A percentile compares a stretch with the other conserved stretches of the same genome.
These are phyloP conservation scores for Clonostachys rhizophaga DNA, from an alignment of 2,329 filamentous ascomycete genomes.

Conservation along the genomic window DNA sequence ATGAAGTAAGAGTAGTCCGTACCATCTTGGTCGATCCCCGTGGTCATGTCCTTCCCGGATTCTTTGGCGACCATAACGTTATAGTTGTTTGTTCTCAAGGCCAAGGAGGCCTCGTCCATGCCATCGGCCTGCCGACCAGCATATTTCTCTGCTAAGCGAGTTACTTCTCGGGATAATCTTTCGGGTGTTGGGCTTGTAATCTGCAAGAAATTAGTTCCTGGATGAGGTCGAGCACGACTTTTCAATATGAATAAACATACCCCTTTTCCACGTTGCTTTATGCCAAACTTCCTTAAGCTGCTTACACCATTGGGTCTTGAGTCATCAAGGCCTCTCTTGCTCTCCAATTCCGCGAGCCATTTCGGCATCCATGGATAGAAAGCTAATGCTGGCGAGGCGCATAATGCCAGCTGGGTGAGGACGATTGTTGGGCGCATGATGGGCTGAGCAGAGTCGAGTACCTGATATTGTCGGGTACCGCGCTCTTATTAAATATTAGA, in stretches of 20 bases:
- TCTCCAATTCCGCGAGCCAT: conserved; percentile 23
- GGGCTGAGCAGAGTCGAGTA: conserved; percentile 2
- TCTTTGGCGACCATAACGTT: conserved; percentile 37
- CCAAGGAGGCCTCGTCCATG: conserved; percentile 8
- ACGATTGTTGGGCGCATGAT: conserved; percentile 33
- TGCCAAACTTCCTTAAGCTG: conserved; percentile 18
- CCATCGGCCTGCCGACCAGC: conserved; percentile 7
- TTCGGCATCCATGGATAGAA: conserved; percentile 40
- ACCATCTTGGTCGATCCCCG: conserved; percentile 58
- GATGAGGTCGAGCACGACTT: not conserved
- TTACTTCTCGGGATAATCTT: conserved; percentile 29
- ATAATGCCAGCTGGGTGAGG: conserved; percentile 42
- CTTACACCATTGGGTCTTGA: conserved; percentile 17
- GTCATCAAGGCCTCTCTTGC: conserved; percentile 11
- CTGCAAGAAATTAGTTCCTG: conserved; percentile 15
- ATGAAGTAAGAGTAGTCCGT: conserved; percentile 64
- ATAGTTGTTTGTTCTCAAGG: conserved; percentile 40
- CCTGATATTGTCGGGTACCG: not conserved
- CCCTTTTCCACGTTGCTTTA: conserved; percentile 26
- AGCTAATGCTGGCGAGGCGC: conserved; percentile 36
- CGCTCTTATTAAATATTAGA: too few species aligned
- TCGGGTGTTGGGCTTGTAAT: conserved; percentile 20
- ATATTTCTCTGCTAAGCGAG: conserved; percentile 33
- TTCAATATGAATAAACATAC: conserved; percentile 2
- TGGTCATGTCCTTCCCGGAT: conserved; percentile 40